Evolutionary conservation across 768 basidiomycete species (phyloP).

Genomic region (Melanogaster broomeanus): DNA sequence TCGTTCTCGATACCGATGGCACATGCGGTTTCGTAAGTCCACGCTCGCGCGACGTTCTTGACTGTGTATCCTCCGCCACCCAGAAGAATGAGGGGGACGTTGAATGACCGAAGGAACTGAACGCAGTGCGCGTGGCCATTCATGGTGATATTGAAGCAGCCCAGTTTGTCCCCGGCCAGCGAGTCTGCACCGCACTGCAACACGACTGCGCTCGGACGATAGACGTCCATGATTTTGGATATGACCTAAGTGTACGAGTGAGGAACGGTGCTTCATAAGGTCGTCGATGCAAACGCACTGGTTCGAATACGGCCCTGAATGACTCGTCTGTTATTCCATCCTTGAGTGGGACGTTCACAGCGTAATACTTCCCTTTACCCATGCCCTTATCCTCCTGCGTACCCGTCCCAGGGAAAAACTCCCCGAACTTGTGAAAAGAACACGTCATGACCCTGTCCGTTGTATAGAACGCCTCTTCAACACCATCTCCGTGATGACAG

Average conservation of each 20-base stretch:
- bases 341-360: constrained; percentile 90
- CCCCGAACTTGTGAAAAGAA: constrained; percentile 98
- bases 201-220: constrained; percentile 82
- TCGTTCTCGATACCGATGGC: constrained; percentile 83
- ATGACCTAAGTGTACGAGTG: constrained; percentile 57
- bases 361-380: constrained; percentile 82
- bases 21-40: constrained; percentile 97
- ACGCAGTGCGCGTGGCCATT: constrained; percentile 93
- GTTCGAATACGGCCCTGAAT: constrained; percentile 87
- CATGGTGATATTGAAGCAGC: constrained; percentile 96
- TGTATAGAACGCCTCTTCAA: too few species aligned
- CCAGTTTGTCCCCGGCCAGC: constrained; percentile 91
- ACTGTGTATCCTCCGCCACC: constrained; percentile 98
- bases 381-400: constrained; percentile 85
- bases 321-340: constrained; percentile 93
- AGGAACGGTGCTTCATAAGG: neutral
- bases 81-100: constrained; percentile 85
- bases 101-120: constrained; percentile 77
- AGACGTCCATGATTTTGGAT: constrained; percentile 83
- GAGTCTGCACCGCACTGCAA: constrained; percentile 98
- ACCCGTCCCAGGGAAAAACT: constrained; percentile 74
- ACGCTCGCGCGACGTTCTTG: constrained; percentile 91
- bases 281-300: constrained; percentile 49
- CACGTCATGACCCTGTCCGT: constrained; percentile 97
- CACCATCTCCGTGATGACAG: constrained; percentile 99